Base-by-base conservation (phyloP, 1,139 yeast species). In the Yamadazyma oceani region DNA sequence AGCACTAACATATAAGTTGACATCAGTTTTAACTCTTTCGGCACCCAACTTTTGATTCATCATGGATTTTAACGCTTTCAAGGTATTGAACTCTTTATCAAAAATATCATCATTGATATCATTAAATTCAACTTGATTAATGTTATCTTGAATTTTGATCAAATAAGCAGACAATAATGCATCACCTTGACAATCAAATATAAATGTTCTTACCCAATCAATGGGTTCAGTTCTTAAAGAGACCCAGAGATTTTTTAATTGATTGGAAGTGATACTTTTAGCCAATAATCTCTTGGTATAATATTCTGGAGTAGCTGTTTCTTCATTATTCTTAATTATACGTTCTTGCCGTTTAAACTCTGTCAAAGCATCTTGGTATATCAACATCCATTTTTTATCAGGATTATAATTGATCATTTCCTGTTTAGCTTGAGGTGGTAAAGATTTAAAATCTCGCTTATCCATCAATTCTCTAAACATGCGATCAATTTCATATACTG, bases 201-300 rank as follows among this genome's bases (percentile, higher is more conserved):
- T 66, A 44, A 92, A 92, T 25, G 73, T 77, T 40, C 83, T 75
- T 1, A 90, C 96, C 98, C 98, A 92, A 43, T 77, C 83, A 30
- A 92, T 75, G 30, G 95, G 95, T 57, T 90, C 97, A 0, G 97
- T 88, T 46, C 97, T 77, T 34, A 92, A 67, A 31, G 95, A 87
- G 4, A 92, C 96, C 85, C 95, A 88, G 40, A 92, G 71, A 50
- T 86, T 86, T 32, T 85, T 87, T 50, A 92, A 66, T 55, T 89
- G 90, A 36, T 78, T 78, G 3, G 82, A 69, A 5, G 86, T 71
- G 37, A 88, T 82, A 26, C 81, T 64, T 49, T 84, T 83, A 32
- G 85, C 81, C 55, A 90, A 73, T 45, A 92, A 71, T 47, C 78
- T 75, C 40, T 86, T 75, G 23, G 94, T 90, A 60, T 85, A 92